Base-by-base conservation (phyloP, 345 rosid genomes). In the Zanthoxylum bungeanum region DNA sequence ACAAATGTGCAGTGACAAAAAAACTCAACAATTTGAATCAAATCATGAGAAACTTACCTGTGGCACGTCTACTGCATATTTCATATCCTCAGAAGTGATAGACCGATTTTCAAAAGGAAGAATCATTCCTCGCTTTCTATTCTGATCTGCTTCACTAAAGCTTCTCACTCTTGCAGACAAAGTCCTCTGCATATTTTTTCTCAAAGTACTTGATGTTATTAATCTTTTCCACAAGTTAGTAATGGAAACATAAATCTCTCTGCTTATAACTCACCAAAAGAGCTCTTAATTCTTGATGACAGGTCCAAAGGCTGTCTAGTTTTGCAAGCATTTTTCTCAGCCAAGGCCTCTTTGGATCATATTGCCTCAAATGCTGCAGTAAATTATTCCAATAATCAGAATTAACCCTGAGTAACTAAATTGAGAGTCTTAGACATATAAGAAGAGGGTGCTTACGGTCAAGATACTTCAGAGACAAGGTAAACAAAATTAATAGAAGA, bases 101-200 rank as follows among this genome's bases (percentile, higher is more conserved):
- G 87, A 87, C 40, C 79, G 86, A 9, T 90, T 84, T 56, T 82
- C 84, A 67, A 89, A 89, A 37, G 91, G 94, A 63, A 89, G 94
- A 68, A 87, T 68, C 91, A 87, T 85, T 70, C 91, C 94, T 2
- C 82, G 76, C 77, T 76, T 85, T 63, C 74, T 72, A 49, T 68
- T 80, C 34, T 64, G 76, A 57, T 33, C 68, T 1, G 73, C 74
- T 42, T 72, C 79, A 37, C 63, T 72, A 31, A 83, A 51, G 78
- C 78, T 77, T 36, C 69, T 78, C 3, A 77, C 80, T 79, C 80
- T 80, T 25, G 77, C 68, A 16, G 89, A 79, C 51, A 77, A 24
- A 21, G 77, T 70, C 74, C 33, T 70, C 91, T 89, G 84, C 79
- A 78, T 50, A 46, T 60, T 71, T 73, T 60, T 31, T 34, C 60